phyloP scores from a whole-genome alignment of 2,329 filamentous ascomycete species.

The Mycocentrospora acerina region DNA sequence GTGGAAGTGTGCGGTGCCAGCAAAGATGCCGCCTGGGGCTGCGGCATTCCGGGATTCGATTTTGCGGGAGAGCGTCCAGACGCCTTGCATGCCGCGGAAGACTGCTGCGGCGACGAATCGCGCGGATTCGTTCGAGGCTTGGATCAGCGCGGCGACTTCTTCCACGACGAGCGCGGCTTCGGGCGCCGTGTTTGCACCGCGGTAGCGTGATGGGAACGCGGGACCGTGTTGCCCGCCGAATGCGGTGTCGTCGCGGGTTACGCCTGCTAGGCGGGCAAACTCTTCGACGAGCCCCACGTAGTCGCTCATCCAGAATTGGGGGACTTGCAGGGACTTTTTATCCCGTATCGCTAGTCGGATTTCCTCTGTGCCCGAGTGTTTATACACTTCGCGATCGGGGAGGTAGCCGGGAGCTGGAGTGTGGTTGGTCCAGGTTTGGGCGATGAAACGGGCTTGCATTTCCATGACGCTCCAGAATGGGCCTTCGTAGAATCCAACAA shows the following conservation, averaged over 20 bases:
- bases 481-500: constrained; percentile 81
- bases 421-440: constrained; percentile 57
- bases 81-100: constrained; percentile 70
- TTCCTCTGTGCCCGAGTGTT: constrained; percentile 17
- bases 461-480: constrained; percentile 88
- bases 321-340: constrained; percentile 45
- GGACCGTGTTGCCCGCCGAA: constrained; percentile 53
- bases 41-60: constrained; percentile 59
- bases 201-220: constrained; percentile 40
- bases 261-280: constrained; percentile 60
- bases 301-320: constrained; percentile 82
- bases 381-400: constrained; percentile 6
- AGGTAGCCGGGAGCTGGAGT: constrained; percentile 20
- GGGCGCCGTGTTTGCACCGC: constrained; percentile 27
- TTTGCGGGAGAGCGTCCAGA: constrained; percentile 64
- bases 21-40: constrained; percentile 62
- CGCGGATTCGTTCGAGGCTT: constrained; percentile 46
- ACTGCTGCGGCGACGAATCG: constrained; percentile 65
- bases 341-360: constrained; percentile 50
- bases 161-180: constrained; percentile 50
- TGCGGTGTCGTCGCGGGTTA: constrained; percentile 48
- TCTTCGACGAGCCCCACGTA: constrained; percentile 76
- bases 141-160: constrained; percentile 47
- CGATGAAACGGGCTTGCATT: constrained; percentile 74
- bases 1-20: constrained; percentile 65